A percentile compares a stretch with the other conserved stretches of the same genome.
These are phyloP conservation scores for Collybia sordida DNA, from an alignment of 768 basidiomycete genomes.

Conservation along the genomic window DNA sequence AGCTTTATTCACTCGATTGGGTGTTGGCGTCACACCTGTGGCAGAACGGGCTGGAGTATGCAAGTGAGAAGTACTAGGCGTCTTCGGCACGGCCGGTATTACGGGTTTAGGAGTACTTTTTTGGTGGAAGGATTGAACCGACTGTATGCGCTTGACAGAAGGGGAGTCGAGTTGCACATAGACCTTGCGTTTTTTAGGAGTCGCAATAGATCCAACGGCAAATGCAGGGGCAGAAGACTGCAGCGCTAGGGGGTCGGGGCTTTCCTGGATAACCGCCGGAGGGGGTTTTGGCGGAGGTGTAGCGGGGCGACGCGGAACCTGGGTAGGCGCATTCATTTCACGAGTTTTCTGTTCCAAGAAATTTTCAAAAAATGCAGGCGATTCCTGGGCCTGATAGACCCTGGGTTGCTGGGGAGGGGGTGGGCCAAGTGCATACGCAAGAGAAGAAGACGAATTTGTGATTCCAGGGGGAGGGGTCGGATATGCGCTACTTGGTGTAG, in stretches of 20 bases:
- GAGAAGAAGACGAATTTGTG: conserved; percentile 67
- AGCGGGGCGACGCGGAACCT: conserved; percentile 16
- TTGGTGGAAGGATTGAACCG: conserved; percentile 24
- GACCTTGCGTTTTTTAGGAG: conserved; percentile 73
- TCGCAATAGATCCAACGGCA: conserved; percentile 26
- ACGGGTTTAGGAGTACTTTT: conserved; percentile 23
- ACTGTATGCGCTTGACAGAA: conserved; percentile 56
- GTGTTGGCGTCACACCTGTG: conserved; percentile 23
- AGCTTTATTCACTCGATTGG: conserved; percentile 37
- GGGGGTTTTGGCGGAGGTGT: conserved; percentile 19
- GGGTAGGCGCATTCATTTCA: conserved; percentile 31
- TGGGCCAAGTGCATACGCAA: conserved; percentile 68
- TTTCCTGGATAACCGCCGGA: conserved; percentile 31
- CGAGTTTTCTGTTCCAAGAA: conserved; percentile 59
- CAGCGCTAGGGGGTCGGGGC: conserved; percentile 59
- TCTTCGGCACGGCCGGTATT: conserved; percentile 19
- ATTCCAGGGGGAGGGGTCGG: conserved; percentile 72
- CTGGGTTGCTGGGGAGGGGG: conserved; percentile 21
- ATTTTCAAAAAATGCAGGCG: conserved; percentile 61
- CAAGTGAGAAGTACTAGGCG: conserved; percentile 26
- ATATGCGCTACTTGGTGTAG: conserved; percentile 60
- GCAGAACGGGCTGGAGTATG: conserved; percentile 17
- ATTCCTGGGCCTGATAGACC: conserved; percentile 55
- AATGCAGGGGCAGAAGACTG: conserved; percentile 22
- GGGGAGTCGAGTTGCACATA: conserved; percentile 61